phyloP scores from a whole-genome alignment of 345 rosid genomes.

The Citrus hindsii region DNA sequence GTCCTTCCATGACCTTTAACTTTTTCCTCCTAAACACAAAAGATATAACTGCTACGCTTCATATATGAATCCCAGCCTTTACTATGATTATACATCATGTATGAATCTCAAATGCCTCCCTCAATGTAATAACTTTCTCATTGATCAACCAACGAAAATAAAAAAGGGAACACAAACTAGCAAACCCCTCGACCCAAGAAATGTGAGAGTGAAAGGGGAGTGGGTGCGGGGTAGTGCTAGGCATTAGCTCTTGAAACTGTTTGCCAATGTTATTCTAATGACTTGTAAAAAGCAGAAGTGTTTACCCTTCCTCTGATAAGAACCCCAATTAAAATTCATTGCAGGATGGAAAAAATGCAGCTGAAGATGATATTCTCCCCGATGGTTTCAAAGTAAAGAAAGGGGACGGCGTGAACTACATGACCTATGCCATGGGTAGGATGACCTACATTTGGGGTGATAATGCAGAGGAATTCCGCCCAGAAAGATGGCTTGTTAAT shows the following conservation, averaged over 20 bases:
- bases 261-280: background rate
- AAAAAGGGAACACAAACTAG: background rate
- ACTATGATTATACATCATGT: background rate
- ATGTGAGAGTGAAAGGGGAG: background rate
- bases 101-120: background rate
- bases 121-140: background rate
- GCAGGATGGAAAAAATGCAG: slow-evolving; percentile 35
- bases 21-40: background rate
- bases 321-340: background rate
- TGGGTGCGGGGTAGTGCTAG: background rate
- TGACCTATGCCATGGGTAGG: slow-evolving; percentile 39
- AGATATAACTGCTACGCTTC: background rate
- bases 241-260: background rate
- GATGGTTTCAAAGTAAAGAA: slow-evolving; percentile 39
- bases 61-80: background rate
- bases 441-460: slow-evolving; percentile 41
- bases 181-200: background rate
- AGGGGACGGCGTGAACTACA: slow-evolving; percentile 26
- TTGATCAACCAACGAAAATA: background rate
- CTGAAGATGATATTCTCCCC: slow-evolving; percentile 33
- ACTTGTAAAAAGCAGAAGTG: background rate
- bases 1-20: background rate
- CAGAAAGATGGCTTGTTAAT: slow-evolving; percentile 40
- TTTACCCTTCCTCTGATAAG: background rate
- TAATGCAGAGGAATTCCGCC: slow-evolving; percentile 33